These are phyloP conservation scores for Kwoniella newhampshirensis DNA, from an alignment of 768 basidiomycete species.

Conservation along the genomic window DNA sequence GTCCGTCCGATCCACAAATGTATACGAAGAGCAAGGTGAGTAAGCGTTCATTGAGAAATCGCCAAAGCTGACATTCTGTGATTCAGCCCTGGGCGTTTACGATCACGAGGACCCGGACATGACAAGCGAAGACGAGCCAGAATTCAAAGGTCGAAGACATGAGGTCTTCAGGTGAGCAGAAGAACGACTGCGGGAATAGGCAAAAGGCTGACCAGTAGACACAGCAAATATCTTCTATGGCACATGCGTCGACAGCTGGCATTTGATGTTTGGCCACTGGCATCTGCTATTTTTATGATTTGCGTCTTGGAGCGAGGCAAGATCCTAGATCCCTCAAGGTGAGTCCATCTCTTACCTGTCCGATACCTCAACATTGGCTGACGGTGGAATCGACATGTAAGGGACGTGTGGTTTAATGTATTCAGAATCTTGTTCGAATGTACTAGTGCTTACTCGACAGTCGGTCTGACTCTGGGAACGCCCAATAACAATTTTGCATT, in stretches of 20 bases:
- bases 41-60: neutral
- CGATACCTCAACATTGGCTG: too few species aligned
- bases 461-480: conserved; percentile 44
- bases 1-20: conserved; percentile 48
- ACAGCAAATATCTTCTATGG: conserved; percentile 44
- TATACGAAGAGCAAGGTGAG: conserved; percentile 48
- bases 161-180: conserved; percentile 39
- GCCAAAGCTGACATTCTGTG: neutral
- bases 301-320: conserved; percentile 42
- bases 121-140: conserved; percentile 23
- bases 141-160: conserved; percentile 26
- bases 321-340: conserved; percentile 30
- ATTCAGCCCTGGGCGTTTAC: conserved; percentile 37
- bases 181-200: too few species aligned
- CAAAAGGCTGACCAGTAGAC: neutral
- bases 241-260: conserved; percentile 44
- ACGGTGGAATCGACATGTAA: too few species aligned
- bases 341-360: neutral
- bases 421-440: conserved; percentile 49
- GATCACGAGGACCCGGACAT: conserved; percentile 21
- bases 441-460: conserved; percentile 44
- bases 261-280: conserved; percentile 50
- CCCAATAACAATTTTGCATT: conserved; percentile 46
- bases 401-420: conserved; percentile 34
- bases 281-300: conserved; percentile 40